Base-by-base conservation (phyloP, 2,329 filamentous ascomycete genomes). In the Oidium heveae region DNA sequence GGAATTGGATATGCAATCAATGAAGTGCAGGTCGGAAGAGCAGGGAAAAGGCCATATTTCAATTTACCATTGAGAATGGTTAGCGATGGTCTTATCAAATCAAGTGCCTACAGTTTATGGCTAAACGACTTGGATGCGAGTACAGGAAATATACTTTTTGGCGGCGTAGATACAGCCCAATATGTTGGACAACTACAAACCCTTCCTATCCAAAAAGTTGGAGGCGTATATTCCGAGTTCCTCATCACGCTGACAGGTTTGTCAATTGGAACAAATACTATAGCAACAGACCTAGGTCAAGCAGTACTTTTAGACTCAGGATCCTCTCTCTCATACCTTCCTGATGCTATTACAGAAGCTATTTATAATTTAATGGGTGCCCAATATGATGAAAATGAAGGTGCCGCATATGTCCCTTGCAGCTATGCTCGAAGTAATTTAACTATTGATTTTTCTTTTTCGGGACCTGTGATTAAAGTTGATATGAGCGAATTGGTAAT, bases 1-100 rank as follows among this genome's bases (percentile, higher is more conserved):
- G 88, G 88, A 18, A 82, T 96, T 57, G 88, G 88, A 7, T 95
- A 94, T 65, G 65, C 74, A 0, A 66, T 73, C 59, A 91, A 93
- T 65, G 88, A 95, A 68, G 84, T 83, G 13, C 77, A 82, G 60
- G 77, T 84, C 49, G 73, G 73, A 53, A 71, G 76, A 58, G 74
- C 71, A 9, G 70, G 73, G 6, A 66, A 70, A 56, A 56, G 67
- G 4, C 56, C 75, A 0, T 88, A 88, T 66, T 67, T 76, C 46
- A 88, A 87, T 64, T 69, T 88, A 7, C 83, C 83, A 1, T 72
- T 75, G 44, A 75, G 75, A 57, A 70, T 88, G 69, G 75, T 75
- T 1, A 66, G 75, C 33, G 70, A 74, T 4, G 78, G 77, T 8
- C 55, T 73, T 52, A 85, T 85, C 59, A 67, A 73, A 18, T 78